Base-by-base conservation (phyloP, 2,329 filamentous ascomycete genomes). In the Penicillium crustosum region DNA sequence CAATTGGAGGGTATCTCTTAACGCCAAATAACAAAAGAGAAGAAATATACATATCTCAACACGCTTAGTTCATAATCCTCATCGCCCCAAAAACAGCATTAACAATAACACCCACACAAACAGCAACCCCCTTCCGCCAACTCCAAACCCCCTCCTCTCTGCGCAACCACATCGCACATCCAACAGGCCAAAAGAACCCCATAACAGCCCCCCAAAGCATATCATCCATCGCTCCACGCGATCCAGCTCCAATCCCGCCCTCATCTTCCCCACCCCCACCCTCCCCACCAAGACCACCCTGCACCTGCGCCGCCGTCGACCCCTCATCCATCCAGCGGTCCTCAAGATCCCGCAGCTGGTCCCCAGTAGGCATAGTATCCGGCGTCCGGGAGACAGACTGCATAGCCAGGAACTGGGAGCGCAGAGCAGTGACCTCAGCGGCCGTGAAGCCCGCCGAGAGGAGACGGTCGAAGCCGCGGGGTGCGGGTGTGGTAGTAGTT, bases 181-280 rank as follows among this genome's bases (percentile, higher is more conserved):
- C 93, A 10, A 97, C 75, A 4, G 94, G 94, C 86, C 93, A 97
- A 73, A 99, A 89, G 79, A 97, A 99, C 0, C 94, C 94, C 68
- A 94, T 90, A 58, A 95, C 79, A 74, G 94, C 91, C 5, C 93
- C 94, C 77, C 88, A 90, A 58, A 97, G 81, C 79, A 97, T 85
- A 68, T 95, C 88, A 69, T 97, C 93, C 44, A 96, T 78, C 12
- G 89, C 83, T 0, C 84, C 86, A 47, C 66, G 62, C 50, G 70
- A 75, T 2, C 68, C 69, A 33, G 70, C 57, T n/a, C 74, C 73
- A 55, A 75, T 67, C 17, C 81, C 80, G 45, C 81, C 73, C 50
- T 68, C 71, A 57, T 78, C 69, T 61, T 76, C 72, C 3, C 67
- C 73, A 38, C 61, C 56, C 12, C 73, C 67, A 59, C 73, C 62